Conservation (phyloP, 306 rosid species). For the Trifolium repens region DNA sequence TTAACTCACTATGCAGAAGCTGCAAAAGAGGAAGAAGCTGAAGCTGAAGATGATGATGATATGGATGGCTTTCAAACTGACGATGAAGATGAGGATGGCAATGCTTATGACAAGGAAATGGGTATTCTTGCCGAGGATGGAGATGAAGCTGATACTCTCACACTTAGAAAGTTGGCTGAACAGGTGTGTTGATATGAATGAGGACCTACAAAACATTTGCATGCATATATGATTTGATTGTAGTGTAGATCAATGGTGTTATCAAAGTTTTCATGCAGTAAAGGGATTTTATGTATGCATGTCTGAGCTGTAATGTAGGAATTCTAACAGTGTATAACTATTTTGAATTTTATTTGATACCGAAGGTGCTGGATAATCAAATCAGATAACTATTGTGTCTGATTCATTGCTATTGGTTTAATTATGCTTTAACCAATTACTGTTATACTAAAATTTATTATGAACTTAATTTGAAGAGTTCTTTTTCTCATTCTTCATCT, state of each 20-base stretch:
- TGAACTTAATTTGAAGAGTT: neutral
- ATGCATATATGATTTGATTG: neutral
- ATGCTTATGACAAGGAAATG: conserved; percentile 90
- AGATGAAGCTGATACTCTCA: conserved; percentile 78
- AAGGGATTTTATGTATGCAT: neutral
- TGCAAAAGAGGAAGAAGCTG: conserved; percentile 76
- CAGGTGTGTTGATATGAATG: conserved; percentile 57
- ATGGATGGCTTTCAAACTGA: conserved; percentile 96
- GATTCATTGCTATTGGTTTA: neutral
- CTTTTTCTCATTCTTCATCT: conserved; percentile 25
- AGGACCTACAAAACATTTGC: neutral
- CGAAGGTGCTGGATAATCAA: neutral
- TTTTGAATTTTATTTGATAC: neutral
- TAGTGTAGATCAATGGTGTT: neutral
- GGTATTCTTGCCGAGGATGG: conserved; percentile 87
- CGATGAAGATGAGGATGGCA: conserved; percentile 84
- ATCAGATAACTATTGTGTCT: neutral
- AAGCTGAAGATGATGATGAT: conserved; percentile 75
- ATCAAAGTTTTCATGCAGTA: neutral
- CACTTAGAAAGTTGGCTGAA: conserved; percentile 83
- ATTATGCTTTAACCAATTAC: neutral
- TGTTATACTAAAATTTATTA: neutral
- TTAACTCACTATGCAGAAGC: conserved; percentile 61
- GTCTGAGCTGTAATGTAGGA: neutral
- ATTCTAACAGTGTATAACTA: neutral